These are phyloP conservation scores for Evansstolkia leycettana DNA, from an alignment of 495 filamentous ascomycete genomes.

Conservation along the genomic window DNA sequence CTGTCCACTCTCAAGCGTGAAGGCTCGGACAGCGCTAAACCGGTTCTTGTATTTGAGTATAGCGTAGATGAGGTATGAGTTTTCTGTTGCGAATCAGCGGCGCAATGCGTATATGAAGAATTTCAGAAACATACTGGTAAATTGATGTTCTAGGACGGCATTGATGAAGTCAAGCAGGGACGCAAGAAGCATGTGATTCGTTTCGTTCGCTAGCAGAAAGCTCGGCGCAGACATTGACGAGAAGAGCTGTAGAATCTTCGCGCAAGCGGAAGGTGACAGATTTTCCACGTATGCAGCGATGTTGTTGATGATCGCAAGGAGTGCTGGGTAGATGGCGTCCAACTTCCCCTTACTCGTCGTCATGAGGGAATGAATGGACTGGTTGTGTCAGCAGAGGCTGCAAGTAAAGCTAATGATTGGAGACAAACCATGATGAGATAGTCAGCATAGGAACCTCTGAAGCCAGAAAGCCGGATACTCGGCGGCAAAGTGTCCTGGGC, in stretches of 20 bases:
- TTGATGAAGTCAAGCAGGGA: constrained; percentile 88
- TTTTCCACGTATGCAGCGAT: constrained; percentile 72
- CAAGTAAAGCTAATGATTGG: background rate
- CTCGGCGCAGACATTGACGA: constrained; percentile 88
- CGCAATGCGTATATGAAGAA: background rate
- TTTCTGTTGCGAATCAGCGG: constrained; percentile 45
- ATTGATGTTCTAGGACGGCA: constrained; percentile 85
- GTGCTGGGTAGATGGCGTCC: constrained; percentile 82
- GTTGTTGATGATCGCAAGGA: constrained; percentile 89
- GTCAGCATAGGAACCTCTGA: constrained; percentile 86
- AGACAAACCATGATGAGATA: constrained; percentile 69
- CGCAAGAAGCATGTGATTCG: constrained; percentile 69
- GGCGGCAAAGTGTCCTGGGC: constrained; percentile 77
- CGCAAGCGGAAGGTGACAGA: constrained; percentile 59
- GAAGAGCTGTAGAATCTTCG: constrained; percentile 80
- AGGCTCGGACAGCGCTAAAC: constrained; percentile 79
- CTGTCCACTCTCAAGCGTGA: constrained; percentile 91
- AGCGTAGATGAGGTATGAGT: constrained; percentile 70
- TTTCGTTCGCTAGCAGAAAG: constrained; percentile 92
- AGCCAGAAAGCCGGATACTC: constrained; percentile 67
- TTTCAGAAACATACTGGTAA: constrained; percentile 45
- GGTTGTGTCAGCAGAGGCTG: constrained; percentile 17
- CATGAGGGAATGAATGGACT: constrained; percentile 91
- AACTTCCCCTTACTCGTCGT: constrained; percentile 86
- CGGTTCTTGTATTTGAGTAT: constrained; percentile 68